phyloP scores from a whole-genome alignment of 1,284 basidiomycete genomes.

The Ceratobasidium sp. region DNA sequence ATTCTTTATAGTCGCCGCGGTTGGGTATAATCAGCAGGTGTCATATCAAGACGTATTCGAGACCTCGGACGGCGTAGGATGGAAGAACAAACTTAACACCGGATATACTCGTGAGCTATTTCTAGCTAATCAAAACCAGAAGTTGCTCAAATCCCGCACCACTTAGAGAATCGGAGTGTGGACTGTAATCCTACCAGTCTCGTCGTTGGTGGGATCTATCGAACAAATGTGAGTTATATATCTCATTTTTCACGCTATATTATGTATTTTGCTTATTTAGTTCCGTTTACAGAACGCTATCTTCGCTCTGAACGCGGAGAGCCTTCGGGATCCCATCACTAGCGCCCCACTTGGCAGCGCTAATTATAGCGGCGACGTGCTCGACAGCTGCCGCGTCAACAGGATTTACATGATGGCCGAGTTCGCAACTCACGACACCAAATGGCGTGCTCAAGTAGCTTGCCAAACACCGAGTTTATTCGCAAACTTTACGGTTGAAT shows the following conservation, averaged over 20 bases:
- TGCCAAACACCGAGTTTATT: conserved; percentile 13
- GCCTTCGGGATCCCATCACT: conserved; percentile 30
- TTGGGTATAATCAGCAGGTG: conserved; percentile 22
- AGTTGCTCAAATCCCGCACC: neutral
- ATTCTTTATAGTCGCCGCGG: conserved; percentile 14
- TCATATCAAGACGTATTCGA: conserved; percentile 27
- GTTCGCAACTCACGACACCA: conserved; percentile 19
- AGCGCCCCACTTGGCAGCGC: conserved; percentile 31
- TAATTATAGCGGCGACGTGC: conserved; percentile 35
- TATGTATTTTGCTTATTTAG: no score
- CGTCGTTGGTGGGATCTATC: no score
- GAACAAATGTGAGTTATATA: no score
- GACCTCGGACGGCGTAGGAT: neutral
- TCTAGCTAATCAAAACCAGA: no score
- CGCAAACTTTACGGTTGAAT: conserved; percentile 35
- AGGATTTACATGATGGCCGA: conserved; percentile 43
- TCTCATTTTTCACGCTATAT: no score
- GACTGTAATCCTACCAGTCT: no score
- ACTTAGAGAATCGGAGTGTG: no score
- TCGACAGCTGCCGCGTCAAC: conserved; percentile 44
- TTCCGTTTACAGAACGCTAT: no score
- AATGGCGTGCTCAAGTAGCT: conserved; percentile 31
- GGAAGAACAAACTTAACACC: conserved; percentile 34
- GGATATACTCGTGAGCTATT: conserved; percentile 26
- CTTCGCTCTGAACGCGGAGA: conserved; percentile 31